Evolutionary conservation across 768 basidiomycete genomes (phyloP).

Genomic region (Amanita jacksonii): DNA sequence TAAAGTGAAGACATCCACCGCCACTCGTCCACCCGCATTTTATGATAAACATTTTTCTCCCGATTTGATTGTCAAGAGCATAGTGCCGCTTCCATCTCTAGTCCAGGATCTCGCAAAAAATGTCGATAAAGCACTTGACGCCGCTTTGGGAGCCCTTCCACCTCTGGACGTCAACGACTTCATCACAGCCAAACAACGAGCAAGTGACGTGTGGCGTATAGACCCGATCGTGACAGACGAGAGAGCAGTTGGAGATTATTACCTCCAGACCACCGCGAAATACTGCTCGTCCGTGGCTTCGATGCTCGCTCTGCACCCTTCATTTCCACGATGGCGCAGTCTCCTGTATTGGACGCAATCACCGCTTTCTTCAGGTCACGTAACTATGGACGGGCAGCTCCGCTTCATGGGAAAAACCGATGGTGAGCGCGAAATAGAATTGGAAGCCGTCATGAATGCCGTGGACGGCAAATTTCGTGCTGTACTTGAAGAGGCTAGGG

Average conservation of each 20-base stretch:
- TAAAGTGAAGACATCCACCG: neutral
- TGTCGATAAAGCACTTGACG: slow-evolving; percentile 2
- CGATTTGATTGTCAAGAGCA: neutral
- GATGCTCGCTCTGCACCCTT: slow-evolving; percentile 14
- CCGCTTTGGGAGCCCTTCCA: no score
- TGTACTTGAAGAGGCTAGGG: no score
- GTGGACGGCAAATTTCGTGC: slow-evolving; percentile 9
- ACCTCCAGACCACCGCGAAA: slow-evolving; percentile 9
- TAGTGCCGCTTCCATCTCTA: slow-evolving; percentile 1
- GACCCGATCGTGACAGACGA: no score
- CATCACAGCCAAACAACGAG: no score
- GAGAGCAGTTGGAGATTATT: slow-evolving; percentile 4
- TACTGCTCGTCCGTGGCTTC: slow-evolving; percentile 11
- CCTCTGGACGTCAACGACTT: no score
- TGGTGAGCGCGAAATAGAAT: neutral
- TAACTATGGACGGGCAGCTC: slow-evolving; percentile 12
- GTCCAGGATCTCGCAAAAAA: slow-evolving; percentile 3
- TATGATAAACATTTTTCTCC: slow-evolving; percentile 5
- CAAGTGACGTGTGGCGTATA: no score
- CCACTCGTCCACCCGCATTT: slow-evolving; percentile 1
- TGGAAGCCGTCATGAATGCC: slow-evolving; percentile 5
- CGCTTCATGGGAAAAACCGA: slow-evolving; percentile 3
- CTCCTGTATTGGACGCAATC: slow-evolving; percentile 13
- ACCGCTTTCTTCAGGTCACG: slow-evolving; percentile 8
- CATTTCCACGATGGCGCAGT: slow-evolving; percentile 11